These are phyloP conservation scores for Candida hungchunana DNA, from an alignment of 805 yeast species.

Conservation along the genomic window DNA sequence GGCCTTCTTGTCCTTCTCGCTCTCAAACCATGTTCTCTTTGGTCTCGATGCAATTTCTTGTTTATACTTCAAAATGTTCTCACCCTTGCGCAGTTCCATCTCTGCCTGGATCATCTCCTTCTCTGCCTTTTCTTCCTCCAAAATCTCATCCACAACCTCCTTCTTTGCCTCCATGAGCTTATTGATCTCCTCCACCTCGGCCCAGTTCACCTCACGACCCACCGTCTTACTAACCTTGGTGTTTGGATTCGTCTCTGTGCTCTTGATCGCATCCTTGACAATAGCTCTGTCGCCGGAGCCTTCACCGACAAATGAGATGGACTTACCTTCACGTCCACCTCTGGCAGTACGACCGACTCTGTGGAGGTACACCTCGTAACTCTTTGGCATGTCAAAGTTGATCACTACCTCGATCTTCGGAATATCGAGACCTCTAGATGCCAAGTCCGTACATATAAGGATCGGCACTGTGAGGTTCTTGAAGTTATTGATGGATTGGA, in stretches of 20 bases:
- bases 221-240: slow-evolving; percentile 54
- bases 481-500: slow-evolving; percentile 76
- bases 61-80: slow-evolving; percentile 73
- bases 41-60: slow-evolving; percentile 87
- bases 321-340: slow-evolving; percentile 95
- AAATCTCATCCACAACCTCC: slow-evolving; percentile 65
- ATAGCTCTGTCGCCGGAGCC: slow-evolving; percentile 79
- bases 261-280: slow-evolving; percentile 85
- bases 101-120: slow-evolving; percentile 87
- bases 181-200: slow-evolving; percentile 66
- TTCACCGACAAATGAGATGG: slow-evolving; percentile 94
- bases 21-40: slow-evolving; percentile 94
- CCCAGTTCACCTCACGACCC: slow-evolving; percentile 93
- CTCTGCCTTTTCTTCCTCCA: slow-evolving; percentile 83
- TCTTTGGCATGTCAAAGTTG: slow-evolving; percentile 93
- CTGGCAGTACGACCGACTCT: slow-evolving; percentile 99
- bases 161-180: slow-evolving; percentile 55
- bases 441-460: slow-evolving; percentile 93
- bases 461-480: slow-evolving; percentile 81
- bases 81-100: slow-evolving; percentile 83
- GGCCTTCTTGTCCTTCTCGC: slow-evolving; percentile 39
- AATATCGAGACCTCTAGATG: slow-evolving; percentile 98
- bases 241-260: slow-evolving; percentile 43
- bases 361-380: slow-evolving; percentile 87
- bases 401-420: slow-evolving; percentile 95